These are phyloP conservation scores for Kazachstania martiniae DNA, from an alignment of 805 yeast genomes.

Conservation along the genomic window DNA sequence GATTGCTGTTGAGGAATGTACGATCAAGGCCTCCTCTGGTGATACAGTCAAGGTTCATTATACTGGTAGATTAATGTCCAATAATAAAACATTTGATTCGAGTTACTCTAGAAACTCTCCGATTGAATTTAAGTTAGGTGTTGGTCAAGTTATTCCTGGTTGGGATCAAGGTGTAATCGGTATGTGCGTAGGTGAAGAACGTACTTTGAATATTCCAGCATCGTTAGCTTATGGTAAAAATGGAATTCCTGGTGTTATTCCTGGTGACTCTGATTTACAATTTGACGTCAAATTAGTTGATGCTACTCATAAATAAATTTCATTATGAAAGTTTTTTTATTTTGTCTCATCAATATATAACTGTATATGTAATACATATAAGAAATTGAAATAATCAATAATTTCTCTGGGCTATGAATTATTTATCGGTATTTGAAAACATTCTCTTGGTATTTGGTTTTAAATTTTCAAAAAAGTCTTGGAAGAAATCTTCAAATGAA, in stretches of 20 bases:
- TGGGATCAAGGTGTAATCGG: constrained; percentile 82
- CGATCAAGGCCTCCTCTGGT: constrained; percentile 47
- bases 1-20: constrained; percentile 43
- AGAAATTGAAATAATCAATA: background rate
- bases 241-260: constrained; percentile 71
- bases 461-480: constrained; percentile 32
- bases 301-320: constrained; percentile 3
- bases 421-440: constrained; percentile 12
- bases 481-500: constrained; percentile 48
- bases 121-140: constrained; percentile 60
- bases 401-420: background rate
- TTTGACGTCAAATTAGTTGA: constrained; percentile 25
- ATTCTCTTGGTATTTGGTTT: constrained; percentile 27
- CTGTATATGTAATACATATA: no score
- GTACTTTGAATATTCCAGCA: constrained; percentile 72
- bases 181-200: constrained; percentile 84
- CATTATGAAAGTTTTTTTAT: no score
- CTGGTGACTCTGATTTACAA: constrained; percentile 60
- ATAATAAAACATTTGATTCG: constrained; percentile 68
- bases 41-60: constrained; percentile 71
- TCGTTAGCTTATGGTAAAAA: constrained; percentile 64
- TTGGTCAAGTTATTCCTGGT: constrained; percentile 73
- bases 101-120: constrained; percentile 58
- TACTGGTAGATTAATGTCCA: constrained; percentile 50
- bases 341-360: background rate